phyloP scores from a whole-genome alignment of 768 basidiomycete species.

The Boletus sensibilis region DNA sequence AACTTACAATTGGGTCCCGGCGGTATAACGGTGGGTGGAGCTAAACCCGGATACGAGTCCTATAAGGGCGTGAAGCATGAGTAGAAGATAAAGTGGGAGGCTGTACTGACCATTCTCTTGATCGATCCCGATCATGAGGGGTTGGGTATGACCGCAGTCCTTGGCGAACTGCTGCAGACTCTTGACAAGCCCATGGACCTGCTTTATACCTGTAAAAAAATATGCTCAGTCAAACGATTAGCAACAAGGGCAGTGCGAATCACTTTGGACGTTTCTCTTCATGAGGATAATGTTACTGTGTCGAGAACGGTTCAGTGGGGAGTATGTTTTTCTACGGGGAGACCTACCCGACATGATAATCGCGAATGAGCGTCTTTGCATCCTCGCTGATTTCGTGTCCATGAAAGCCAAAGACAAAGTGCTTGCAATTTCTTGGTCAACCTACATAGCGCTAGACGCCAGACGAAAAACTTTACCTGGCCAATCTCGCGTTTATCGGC shows the following conservation, averaged over 20 bases:
- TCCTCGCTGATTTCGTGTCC: constrained; percentile 52
- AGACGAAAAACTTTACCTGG: constrained; percentile 32
- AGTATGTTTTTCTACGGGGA: neutral
- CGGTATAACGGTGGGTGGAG: constrained; percentile 36
- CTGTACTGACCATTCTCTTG: constrained; percentile 64
- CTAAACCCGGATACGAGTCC: constrained; percentile 72
- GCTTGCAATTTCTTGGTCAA: constrained; percentile 38
- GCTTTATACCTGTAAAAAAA: constrained; percentile 46
- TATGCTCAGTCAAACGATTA: neutral
- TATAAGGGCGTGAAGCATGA: constrained; percentile 20
- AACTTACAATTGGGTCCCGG: constrained; percentile 68
- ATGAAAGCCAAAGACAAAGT: constrained; percentile 72
- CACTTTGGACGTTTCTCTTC: constrained; percentile 64
- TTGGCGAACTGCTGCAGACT: constrained; percentile 56
- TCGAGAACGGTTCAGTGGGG: neutral
- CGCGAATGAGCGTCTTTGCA: constrained; percentile 53
- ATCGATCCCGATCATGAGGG: constrained; percentile 67
- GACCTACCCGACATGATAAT: constrained; percentile 58
- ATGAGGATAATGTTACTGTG: constrained; percentile 59
- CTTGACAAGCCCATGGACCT: constrained; percentile 47
- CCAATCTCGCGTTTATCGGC: constrained; percentile 45
- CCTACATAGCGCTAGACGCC: no score
- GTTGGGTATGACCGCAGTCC: constrained; percentile 52
- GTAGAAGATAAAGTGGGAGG: neutral
- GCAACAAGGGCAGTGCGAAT: neutral